Evolutionary conservation across 1,284 basidiomycete genomes (phyloP), one percentile per base, ranked within the genome.

Genomic region (Trichosporon sp.): DNA sequence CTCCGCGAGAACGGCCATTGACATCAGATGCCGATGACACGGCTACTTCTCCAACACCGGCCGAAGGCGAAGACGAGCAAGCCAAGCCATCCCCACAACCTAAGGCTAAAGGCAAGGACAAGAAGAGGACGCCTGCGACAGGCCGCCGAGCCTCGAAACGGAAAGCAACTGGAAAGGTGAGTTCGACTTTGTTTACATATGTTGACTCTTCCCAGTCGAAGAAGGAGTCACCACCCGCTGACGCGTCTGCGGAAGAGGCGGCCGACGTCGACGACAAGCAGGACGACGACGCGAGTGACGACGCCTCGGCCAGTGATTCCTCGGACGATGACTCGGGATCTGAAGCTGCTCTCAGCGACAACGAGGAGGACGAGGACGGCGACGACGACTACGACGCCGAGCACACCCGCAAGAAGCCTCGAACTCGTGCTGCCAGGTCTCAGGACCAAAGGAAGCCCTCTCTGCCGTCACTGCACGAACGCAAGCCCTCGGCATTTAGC

Each of bases 281-380:
- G 14, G 65, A 35, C 1, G 38, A 35, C 14, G 43, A 11, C 12
- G 10, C 14, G 32, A 48, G 43, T 8, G 31, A 37, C 31, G 59
- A n/a, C 8, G 59, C 12, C 2, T 35, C 31, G 6, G 46, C 14
- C 7, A 66, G 69, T 32, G 66, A 48, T 1, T 64, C 66, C 1
- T 63, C 48, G 12, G 19, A 48, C 4, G 70, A 63, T 2, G 70
- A 65, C 38, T 68, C 71, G 31, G 65, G 43, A 12, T 66, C 71
- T 1, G 72, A 70, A 8, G 72, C 69, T 2, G 67, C 19, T 0
- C 59, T 65, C 5, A 69, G 68, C 38, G 71, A 69, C 14, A 35
- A 69, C 1, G 46, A 7, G 19, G 65, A 66, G n/a, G 59, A 59
- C 10, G 66, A 56, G 8, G 35, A 37, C 1, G 66, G 31, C 43